phyloP scores from a whole-genome alignment of 768 basidiomycete species.

The Leccinum arenicola region DNA sequence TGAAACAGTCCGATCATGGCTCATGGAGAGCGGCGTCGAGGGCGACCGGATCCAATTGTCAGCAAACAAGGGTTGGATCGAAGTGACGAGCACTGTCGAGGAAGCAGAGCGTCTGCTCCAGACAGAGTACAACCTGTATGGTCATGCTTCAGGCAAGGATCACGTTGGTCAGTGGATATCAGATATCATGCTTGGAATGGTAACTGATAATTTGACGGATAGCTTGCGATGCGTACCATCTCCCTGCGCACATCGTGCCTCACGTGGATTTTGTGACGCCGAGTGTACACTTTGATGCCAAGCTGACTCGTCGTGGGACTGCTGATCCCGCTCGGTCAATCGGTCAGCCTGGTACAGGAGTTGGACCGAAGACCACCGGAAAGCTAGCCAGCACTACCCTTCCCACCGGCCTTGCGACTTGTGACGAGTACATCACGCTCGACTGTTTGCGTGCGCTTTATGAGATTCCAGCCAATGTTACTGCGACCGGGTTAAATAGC shows the following conservation, averaged over 20 bases:
- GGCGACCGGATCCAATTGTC: slow-evolving; percentile 19
- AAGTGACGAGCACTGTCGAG: slow-evolving; percentile 26
- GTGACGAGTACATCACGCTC: slow-evolving; percentile 30
- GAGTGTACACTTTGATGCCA: slow-evolving; percentile 32
- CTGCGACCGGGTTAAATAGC: slow-evolving; percentile 19
- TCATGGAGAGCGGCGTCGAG: slow-evolving; percentile 26
- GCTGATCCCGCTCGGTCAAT: neutral
- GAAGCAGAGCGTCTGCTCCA: slow-evolving; percentile 35
- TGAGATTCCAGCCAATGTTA: slow-evolving; percentile 8
- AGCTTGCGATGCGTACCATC: slow-evolving; percentile 35
- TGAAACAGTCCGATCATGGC: slow-evolving; percentile 29
- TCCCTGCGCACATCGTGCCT: slow-evolving; percentile 29
- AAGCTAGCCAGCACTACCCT: slow-evolving; percentile 1
- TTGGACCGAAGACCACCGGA: slow-evolving; percentile 24
- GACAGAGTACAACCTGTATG: slow-evolving; percentile 34
- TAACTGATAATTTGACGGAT: neutral
- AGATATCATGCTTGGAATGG: neutral
- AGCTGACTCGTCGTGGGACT: slow-evolving; percentile 15
- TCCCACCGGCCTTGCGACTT: slow-evolving; percentile 16
- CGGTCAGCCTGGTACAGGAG: neutral
- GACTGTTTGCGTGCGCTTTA: slow-evolving; percentile 32
- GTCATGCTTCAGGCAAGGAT: slow-evolving; percentile 26
- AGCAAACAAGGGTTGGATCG: slow-evolving; percentile 25
- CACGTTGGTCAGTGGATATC: slow-evolving; percentile 26
- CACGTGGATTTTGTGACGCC: slow-evolving; percentile 36